Evolutionary conservation across 2,329 filamentous ascomycete genomes (phyloP).

Genomic region (Phyllosticta citriasiana): DNA sequence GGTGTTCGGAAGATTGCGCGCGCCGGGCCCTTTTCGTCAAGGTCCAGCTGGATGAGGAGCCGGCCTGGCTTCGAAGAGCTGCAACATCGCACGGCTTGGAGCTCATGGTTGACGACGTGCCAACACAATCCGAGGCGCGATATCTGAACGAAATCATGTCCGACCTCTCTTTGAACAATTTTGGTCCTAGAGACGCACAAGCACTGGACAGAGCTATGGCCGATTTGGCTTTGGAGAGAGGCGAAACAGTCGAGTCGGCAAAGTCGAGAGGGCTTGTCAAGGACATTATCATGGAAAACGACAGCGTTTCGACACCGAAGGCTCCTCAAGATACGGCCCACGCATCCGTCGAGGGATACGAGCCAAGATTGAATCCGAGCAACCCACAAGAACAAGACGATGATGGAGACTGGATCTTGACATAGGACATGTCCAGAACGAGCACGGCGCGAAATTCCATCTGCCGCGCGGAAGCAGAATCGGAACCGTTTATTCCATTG

Average conservation of each 20-base stretch:
- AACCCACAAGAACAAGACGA: neutral
- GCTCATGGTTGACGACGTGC: constrained; percentile 16
- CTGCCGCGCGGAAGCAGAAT: neutral
- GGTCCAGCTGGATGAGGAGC: constrained; percentile 76
- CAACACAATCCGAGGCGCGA: neutral
- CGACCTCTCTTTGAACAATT: neutral
- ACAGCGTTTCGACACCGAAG: constrained; percentile 11
- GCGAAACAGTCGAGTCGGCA: constrained; percentile 25
- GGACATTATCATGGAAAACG: constrained; percentile 24
- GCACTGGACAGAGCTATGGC: constrained; percentile 21
- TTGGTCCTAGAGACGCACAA: neutral
- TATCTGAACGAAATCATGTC: constrained; percentile 2
- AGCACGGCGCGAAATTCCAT: neutral
- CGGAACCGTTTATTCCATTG: neutral
- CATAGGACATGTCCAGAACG: neutral
- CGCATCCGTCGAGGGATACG: constrained; percentile 29
- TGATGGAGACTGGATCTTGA: constrained; percentile 8
- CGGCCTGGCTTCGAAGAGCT: constrained; percentile 70
- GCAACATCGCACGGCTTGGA: constrained; percentile 28
- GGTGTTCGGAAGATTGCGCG: constrained; percentile 76
- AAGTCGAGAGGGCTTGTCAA: constrained; percentile 23
- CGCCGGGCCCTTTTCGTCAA: constrained; percentile 74
- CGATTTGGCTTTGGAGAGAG: constrained; percentile 35
- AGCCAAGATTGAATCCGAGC: constrained; percentile 16
- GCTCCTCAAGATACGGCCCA: constrained; percentile 15